Percentiles rank a stretch among this genome's conserved stretches.
phyloP scores from a whole-genome alignment of 129 eudicot genomes.

The Glebionis coronaria region DNA sequence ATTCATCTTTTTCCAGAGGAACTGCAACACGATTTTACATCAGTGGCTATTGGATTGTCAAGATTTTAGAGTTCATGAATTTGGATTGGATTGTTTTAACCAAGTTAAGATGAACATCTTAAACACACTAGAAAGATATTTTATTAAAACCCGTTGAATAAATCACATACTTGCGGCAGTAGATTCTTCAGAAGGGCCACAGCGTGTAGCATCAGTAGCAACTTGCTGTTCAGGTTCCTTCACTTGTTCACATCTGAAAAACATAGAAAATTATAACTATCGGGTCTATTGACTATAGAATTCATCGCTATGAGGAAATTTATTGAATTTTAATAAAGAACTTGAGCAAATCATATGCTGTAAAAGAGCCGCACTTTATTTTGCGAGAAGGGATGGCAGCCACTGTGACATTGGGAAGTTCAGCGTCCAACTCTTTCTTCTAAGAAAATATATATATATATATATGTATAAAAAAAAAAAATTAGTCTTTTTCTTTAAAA shows the following conservation, averaged over 20 bases:
- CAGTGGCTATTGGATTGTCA: conserved; percentile 80
- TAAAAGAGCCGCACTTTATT: too few relatives aligned
- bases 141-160: not conserved
- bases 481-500: too few relatives aligned
- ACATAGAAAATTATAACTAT: not conserved
- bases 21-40: conserved; percentile 45
- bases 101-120: conserved; percentile 49
- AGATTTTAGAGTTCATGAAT: conserved; percentile 84
- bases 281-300: too few relatives aligned
- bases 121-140: conserved; percentile 24
- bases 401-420: too few relatives aligned
- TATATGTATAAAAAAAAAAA: too few relatives aligned
- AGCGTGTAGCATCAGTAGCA: too few relatives aligned
- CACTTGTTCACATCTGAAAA: conserved; percentile 77
- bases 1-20: conserved; percentile 77
- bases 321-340: too few relatives aligned
- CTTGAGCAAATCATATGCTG: too few relatives aligned
- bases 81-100: conserved; percentile 64
- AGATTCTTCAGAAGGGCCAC: not conserved
- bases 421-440: too few relatives aligned
- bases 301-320: too few relatives aligned
- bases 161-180: conserved; percentile 67
- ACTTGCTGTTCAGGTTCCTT: conserved; percentile 74
- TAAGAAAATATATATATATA: too few relatives aligned
- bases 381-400: too few relatives aligned